Evolutionary conservation across 257 asterid species (phyloP).

Genomic region (Catharanthus roseus): DNA sequence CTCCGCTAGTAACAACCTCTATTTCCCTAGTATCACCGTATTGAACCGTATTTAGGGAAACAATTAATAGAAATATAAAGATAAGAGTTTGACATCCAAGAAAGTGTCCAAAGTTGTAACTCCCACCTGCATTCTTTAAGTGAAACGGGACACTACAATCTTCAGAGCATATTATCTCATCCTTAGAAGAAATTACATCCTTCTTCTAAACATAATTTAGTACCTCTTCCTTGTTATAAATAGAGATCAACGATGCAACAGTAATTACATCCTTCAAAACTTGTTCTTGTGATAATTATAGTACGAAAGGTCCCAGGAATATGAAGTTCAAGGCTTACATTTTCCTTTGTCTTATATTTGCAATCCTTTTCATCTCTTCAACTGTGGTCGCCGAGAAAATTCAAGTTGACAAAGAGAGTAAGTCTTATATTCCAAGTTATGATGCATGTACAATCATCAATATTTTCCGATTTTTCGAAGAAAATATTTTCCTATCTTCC

Average conservation of each 20-base stretch:
- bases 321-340: slow-evolving; percentile 14
- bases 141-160: background rate
- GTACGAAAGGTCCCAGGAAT: background rate
- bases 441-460: background rate
- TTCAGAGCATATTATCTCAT: background rate
- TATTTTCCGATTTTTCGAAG: too few relatives aligned
- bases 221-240: slow-evolving; percentile 1
- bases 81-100: background rate
- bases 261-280: background rate
- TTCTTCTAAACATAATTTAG: background rate
- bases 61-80: background rate
- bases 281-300: background rate
- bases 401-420: slow-evolving; percentile 1
- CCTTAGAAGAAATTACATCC: background rate
- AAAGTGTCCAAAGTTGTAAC: background rate
- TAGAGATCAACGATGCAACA: background rate
- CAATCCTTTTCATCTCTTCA: background rate
- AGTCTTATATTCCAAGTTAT: background rate
- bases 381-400: slow-evolving; percentile 5
- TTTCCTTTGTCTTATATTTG: slow-evolving; percentile 9
- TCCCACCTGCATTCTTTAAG: slow-evolving; percentile 5
- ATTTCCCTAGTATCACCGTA: background rate
- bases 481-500: too few relatives aligned
- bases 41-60: background rate
- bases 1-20: background rate